Evolutionary conservation across 2,329 filamentous ascomycete species (phyloP).

Genomic region (Xylariaceae sp.): DNA sequence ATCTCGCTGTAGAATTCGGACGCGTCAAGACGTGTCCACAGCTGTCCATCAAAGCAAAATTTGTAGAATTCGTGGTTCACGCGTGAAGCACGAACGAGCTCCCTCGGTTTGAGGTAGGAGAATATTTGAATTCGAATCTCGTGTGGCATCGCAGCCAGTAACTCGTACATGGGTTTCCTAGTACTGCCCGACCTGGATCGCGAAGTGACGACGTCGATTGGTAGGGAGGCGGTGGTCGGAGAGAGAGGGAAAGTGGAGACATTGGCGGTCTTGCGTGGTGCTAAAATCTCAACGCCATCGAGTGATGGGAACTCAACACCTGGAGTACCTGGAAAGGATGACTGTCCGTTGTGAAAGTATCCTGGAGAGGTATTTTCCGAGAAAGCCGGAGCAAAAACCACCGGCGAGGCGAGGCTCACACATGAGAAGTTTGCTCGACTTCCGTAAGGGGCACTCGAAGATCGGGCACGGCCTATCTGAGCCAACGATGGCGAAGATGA

Average conservation of each 20-base stretch:
- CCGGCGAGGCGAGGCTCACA: slow-evolving; percentile 45
- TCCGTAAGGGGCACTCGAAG: slow-evolving; percentile 66
- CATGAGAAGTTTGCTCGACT: slow-evolving; percentile 50
- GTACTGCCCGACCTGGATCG: slow-evolving; percentile 28
- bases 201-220: slow-evolving; percentile 55
- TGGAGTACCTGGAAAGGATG: slow-evolving; percentile 37
- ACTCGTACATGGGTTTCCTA: slow-evolving; percentile 49
- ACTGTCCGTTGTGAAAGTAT: slow-evolving; percentile 33
- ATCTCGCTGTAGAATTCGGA: slow-evolving; percentile 86
- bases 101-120: slow-evolving; percentile 69
- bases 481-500: slow-evolving; percentile 73
- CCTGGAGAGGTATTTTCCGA: slow-evolving; percentile 30
- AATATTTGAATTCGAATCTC: slow-evolving; percentile 80
- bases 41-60: slow-evolving; percentile 89
- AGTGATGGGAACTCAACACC: slow-evolving; percentile 37
- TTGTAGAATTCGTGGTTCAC: slow-evolving; percentile 76
- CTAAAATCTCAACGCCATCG: slow-evolving; percentile 44
- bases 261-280: slow-evolving; percentile 52
- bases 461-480: slow-evolving; percentile 59
- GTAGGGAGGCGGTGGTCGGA: slow-evolving; percentile 57
- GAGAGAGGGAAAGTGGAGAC: slow-evolving; percentile 37
- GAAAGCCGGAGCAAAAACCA: slow-evolving; percentile 37
- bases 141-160: slow-evolving; percentile 77
- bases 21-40: slow-evolving; percentile 83
- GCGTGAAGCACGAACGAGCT: slow-evolving; percentile 73